Percentiles rank a stretch among this genome's conserved stretches.
Evolutionary conservation across 1,284 basidiomycete species (phyloP).

Genomic region (Caloboletus inedulis): DNA sequence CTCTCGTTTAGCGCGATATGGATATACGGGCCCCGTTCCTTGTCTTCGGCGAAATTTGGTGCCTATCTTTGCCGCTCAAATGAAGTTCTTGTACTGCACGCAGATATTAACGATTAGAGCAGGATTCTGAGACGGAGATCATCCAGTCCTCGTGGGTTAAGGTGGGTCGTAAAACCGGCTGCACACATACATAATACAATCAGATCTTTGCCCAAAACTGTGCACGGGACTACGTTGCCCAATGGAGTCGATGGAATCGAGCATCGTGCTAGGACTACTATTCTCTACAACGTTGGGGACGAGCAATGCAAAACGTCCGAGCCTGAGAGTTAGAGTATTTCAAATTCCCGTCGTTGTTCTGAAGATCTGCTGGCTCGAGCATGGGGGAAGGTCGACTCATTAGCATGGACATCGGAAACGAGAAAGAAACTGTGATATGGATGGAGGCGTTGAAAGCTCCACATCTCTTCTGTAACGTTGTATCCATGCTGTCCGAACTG

Average conservation of each 20-base stretch:
- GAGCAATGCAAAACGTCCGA: background rate
- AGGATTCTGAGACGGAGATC: constrained; percentile 27
- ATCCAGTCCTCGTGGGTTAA: constrained; percentile 30
- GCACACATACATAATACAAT: constrained; percentile 22
- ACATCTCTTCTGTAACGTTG: constrained; percentile 25
- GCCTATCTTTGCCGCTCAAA: constrained; percentile 7
- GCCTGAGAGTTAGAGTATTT: constrained; percentile 26
- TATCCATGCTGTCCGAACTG: constrained; percentile 21
- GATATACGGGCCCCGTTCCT: constrained; percentile 8
- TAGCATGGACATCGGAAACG: constrained; percentile 5
- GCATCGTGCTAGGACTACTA: background rate
- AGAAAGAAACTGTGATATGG: constrained; percentile 5
- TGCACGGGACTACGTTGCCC: background rate
- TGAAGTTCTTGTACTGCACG: constrained; percentile 10
- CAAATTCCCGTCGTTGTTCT: constrained; percentile 19
- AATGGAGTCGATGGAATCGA: too few relatives aligned
- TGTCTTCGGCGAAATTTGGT: constrained; percentile 8
- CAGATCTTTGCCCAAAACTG: constrained; percentile 1
- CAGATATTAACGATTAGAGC: constrained; percentile 14
- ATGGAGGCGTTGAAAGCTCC: constrained; percentile 15
- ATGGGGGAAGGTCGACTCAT: constrained; percentile 8
- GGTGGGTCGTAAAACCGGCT: constrained; percentile 25
- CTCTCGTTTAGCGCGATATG: constrained; percentile 22
- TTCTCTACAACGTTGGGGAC: background rate
- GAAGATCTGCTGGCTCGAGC: constrained; percentile 13